Percentiles rank a stretch among this genome's conserved stretches.
Evolutionary conservation across 257 asterid genomes (phyloP).

Genomic region (Solanum verrucosum): DNA sequence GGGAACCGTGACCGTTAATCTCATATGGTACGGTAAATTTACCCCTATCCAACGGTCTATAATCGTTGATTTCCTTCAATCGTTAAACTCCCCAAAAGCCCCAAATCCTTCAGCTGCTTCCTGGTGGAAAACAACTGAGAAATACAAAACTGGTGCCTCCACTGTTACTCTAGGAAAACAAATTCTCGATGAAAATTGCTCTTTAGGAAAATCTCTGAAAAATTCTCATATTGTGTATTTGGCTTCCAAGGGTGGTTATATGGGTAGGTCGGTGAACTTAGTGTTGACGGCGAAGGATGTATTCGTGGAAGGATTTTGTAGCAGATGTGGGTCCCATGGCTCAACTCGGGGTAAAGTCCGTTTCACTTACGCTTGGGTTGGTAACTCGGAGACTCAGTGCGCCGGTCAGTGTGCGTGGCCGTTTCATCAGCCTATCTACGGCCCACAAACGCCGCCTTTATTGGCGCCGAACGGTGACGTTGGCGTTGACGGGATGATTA

Average conservation of each 20-base stretch:
- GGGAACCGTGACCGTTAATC: conserved; percentile 44
- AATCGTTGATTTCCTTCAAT: conserved; percentile 51
- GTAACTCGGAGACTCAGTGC: conserved; percentile 61
- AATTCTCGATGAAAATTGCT: conserved; percentile 35
- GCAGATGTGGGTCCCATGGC: conserved; percentile 65
- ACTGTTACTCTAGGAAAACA: conserved; percentile 40
- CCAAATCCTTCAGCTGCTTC: conserved; percentile 38
- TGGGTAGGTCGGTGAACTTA: conserved; percentile 39
- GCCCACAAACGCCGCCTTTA: conserved; percentile 67
- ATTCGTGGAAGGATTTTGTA: conserved; percentile 61
- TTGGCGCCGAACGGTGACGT: conserved; percentile 71
- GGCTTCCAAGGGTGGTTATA: conserved; percentile 53
- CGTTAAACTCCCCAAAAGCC: conserved; percentile 19
- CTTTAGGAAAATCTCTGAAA: conserved; percentile 48
- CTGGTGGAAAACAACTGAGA: conserved; percentile 45
- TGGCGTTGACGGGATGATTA: conserved; percentile 68
- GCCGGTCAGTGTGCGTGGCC: conserved; percentile 91
- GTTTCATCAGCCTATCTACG: conserved; percentile 71
- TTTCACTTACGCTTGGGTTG: conserved; percentile 73
- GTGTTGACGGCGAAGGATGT: conserved; percentile 69
- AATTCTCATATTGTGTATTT: conserved; percentile 33
- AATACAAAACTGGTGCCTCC: conserved; percentile 33
- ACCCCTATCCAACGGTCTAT: conserved; percentile 48
- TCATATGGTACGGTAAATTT: conserved; percentile 61
- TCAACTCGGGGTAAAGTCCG: conserved; percentile 44